A percentile compares a stretch with the other conserved stretches of the same genome.
Conservation (phyloP, 225 moss, liverwort and hornwort genomes). For the Pseudoscleropodium purum region DNA sequence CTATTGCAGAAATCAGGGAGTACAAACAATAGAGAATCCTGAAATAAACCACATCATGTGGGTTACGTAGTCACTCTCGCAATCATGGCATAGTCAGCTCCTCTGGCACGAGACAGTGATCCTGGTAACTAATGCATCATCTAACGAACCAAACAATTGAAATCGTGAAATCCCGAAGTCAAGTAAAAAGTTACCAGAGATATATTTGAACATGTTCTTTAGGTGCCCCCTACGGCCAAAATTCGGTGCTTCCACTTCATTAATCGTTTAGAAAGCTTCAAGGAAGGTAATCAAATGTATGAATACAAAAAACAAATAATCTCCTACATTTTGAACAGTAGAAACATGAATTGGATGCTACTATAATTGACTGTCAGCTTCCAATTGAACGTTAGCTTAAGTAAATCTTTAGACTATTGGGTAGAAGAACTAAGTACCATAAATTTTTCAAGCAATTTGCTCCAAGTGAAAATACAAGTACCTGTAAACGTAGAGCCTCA, state of each 20-base stretch:
- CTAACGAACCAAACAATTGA: background rate
- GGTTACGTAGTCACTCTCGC: background rate
- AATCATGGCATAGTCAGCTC: background rate
- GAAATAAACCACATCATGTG: background rate
- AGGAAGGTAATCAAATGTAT: background rate
- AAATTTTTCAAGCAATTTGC: background rate
- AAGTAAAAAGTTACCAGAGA: background rate
- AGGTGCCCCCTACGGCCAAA: background rate
- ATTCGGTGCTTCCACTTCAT: background rate
- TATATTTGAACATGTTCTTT: background rate
- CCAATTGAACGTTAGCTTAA: background rate
- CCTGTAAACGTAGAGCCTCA: slow-evolving; percentile 38
- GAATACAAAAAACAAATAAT: background rate
- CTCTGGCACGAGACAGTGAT: background rate
- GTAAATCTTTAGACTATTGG: background rate
- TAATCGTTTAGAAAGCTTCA: background rate
- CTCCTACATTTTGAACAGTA: background rate
- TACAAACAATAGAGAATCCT: background rate
- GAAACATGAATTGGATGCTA: background rate
- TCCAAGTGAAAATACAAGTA: background rate
- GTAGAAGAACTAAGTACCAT: background rate
- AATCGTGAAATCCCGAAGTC: background rate
- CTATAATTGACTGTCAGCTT: background rate
- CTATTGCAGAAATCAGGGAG: background rate
- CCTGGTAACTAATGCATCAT: background rate